Conservation (phyloP, 306 rosid species). For the Begonia loranthoides region DNA sequence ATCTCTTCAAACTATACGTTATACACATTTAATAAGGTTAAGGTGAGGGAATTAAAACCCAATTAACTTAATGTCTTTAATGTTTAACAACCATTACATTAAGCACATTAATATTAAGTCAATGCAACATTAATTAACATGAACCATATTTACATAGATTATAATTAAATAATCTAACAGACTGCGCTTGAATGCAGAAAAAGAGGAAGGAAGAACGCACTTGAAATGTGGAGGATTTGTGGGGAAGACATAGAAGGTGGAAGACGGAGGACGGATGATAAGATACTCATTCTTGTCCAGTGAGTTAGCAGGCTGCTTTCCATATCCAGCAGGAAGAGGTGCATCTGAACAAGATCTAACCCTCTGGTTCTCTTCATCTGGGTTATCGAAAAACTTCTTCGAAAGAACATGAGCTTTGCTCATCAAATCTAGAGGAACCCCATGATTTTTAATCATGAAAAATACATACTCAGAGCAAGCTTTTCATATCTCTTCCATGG, state of each 20-base stretch:
- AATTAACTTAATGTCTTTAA: no score
- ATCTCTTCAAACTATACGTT: no score
- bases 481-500: conserved; percentile 17
- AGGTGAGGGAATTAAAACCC: no score
- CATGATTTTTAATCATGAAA: conserved; percentile 43
- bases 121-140: no score
- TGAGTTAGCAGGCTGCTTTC: conserved; percentile 13
- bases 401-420: conserved; percentile 20
- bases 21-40: no score
- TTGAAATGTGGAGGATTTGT: conserved; percentile 23
- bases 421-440: conserved; percentile 19
- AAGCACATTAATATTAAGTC: no score
- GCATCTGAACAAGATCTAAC: conserved; percentile 15
- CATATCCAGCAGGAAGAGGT: conserved; percentile 36
- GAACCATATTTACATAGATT: no score
- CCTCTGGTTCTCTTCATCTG: conserved; percentile 30
- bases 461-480: conserved; percentile 35
- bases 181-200: no score
- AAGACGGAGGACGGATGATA: conserved; percentile 20
- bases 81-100: no score
- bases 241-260: conserved; percentile 28
- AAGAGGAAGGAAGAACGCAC: conserved; percentile 2
- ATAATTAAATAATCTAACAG: no score
- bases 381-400: conserved; percentile 19
- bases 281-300: conserved; percentile 29